Conservation (phyloP, 164 flowering plant species). For the Chimonanthus praecox region DNA sequence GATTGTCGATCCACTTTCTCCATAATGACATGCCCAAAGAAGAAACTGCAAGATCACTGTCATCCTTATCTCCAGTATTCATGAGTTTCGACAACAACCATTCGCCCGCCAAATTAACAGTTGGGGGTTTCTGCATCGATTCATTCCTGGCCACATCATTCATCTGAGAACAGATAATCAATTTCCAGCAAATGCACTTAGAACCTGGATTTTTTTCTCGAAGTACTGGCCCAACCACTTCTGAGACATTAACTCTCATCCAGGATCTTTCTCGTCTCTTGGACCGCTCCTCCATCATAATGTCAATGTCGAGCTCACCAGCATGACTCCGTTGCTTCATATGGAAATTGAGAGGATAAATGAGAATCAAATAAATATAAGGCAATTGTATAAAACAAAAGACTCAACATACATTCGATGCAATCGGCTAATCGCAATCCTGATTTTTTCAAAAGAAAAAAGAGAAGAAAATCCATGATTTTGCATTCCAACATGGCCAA, state of each 20-base stretch:
- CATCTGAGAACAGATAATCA: conserved; percentile 47
- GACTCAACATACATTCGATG: no score
- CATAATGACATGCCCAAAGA: conserved; percentile 67
- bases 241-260: conserved; percentile 79
- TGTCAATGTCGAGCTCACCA: conserved; percentile 55
- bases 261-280: conserved; percentile 44
- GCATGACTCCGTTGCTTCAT: conserved; percentile 40
- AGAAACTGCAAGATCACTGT: conserved; percentile 41
- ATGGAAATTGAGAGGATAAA: conserved; percentile 2
- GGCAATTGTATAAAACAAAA: no score
- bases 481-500: no score
- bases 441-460: no score
- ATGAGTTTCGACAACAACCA: conserved; percentile 84
- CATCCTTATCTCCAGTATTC: conserved; percentile 32
- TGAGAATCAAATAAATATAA: neutral
- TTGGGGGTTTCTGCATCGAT: conserved; percentile 12
- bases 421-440: no score
- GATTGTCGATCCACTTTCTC: conserved; percentile 51
- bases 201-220: conserved; percentile 46
- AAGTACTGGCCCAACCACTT: conserved; percentile 47
- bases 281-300: conserved; percentile 47
- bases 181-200: conserved; percentile 81
- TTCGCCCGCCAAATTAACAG: conserved; percentile 20
- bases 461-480: no score
- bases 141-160: conserved; percentile 11